Evolutionary conservation across 352 stramenopile genomes (phyloP), one percentile per base, ranked within the genome.

Genomic region (Phytophthora pistaciae): DNA sequence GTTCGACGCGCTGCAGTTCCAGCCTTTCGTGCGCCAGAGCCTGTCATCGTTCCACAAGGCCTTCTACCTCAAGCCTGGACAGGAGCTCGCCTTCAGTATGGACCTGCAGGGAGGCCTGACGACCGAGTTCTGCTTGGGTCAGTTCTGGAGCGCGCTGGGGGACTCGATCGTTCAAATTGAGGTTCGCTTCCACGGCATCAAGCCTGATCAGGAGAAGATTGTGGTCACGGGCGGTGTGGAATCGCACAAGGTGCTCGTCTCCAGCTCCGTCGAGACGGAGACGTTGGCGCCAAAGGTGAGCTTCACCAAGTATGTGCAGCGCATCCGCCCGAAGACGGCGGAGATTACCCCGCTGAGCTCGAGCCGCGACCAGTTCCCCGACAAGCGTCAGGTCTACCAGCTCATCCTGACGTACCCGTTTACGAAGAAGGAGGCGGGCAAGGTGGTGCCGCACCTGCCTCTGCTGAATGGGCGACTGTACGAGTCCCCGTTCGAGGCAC

Each of bases 401-500:
- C 74, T 99, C 42, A 70, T 96, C 10, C 79, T 98, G 38, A 95
- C 88, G 60, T 98, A 98, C 79, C 75, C 87, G 44, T 96, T 98
- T 67, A 92, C 81, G 31, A 84, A 91, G 66, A 94, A 97, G 63
- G 92, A 98, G 33, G 68, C 75, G 0, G 84, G 84, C n/a, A 93
- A 91, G 40, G 90, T 99, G 7, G 94, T 86, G 8, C 91, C 91
- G 8, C 75, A 77, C 5, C 78, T 96, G 54, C 87, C 91, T 14
- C 62, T 93, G 8, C 70, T 99, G 11, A 91, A 95, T 68, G 91
- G 82, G 1, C 88, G 86, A 14, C 80, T 99, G 20, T 99, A 99
- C 72, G 96, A 99, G 67, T 98, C 91, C 6, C 89, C 89, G 11
- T 98, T 97, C 46, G 94, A 98, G 66, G 81, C 83, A n/a, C 94